Conservation (phyloP, 192 early-diverging fungal genomes). For the Linnemannia zychae region DNA sequence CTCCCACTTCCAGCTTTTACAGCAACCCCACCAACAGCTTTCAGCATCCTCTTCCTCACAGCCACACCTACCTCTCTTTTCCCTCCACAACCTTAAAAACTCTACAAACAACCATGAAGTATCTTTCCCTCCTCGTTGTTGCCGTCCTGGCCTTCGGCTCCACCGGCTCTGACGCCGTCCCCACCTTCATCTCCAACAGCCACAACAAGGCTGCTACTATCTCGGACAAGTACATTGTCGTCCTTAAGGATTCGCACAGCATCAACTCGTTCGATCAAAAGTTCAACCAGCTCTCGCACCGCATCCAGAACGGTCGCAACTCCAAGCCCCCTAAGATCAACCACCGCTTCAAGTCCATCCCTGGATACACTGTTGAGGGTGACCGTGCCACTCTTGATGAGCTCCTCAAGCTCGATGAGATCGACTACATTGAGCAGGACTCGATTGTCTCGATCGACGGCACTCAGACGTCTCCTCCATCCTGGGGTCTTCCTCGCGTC, state of each 20-base stretch:
- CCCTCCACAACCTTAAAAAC: neutral
- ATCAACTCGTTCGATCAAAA: constrained; percentile 31
- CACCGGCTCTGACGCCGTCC: constrained; percentile 11
- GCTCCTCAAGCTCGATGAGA: constrained; percentile 35
- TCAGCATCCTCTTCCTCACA: neutral
- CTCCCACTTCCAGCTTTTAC: constrained; percentile 25
- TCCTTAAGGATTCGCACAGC: constrained; percentile 65
- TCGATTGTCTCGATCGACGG: constrained; percentile 56
- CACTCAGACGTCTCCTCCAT: constrained; percentile 29
- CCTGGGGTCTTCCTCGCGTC: constrained; percentile 60
- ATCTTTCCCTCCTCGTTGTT: constrained; percentile 42
- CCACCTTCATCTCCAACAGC: constrained; percentile 27
- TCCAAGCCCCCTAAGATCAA: constrained; percentile 53
- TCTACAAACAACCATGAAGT: constrained; percentile 33
- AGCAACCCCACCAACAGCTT: constrained; percentile 12
- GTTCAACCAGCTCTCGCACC: constrained; percentile 58
- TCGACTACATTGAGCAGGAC: constrained; percentile 67
- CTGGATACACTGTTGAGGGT: constrained; percentile 70
- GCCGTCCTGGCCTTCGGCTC: constrained; percentile 38
- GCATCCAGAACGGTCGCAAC: constrained; percentile 27
- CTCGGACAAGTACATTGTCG: constrained; percentile 72
- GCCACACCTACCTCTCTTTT: neutral
- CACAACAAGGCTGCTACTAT: constrained; percentile 42
- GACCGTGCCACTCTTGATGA: constrained; percentile 57
- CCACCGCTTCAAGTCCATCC: constrained; percentile 60